phyloP scores from a whole-genome alignment of 345 rosid genomes.

The Viola odorata region DNA sequence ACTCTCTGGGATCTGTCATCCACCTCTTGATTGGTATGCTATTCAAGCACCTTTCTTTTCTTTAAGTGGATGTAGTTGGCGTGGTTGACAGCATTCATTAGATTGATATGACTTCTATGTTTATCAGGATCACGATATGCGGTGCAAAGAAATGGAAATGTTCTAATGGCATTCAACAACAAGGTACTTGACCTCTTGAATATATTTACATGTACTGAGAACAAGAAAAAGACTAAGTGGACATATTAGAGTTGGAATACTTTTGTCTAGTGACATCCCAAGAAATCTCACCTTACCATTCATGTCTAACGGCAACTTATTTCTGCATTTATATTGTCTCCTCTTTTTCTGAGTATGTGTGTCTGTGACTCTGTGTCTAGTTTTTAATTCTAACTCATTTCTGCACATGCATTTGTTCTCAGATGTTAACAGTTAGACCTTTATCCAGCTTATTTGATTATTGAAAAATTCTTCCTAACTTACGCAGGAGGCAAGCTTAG shows the following conservation, averaged over 20 bases:
- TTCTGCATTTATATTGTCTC: too few relatives aligned
- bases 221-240: not conserved
- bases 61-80: not conserved
- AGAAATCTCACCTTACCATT: not conserved
- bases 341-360: too few relatives aligned
- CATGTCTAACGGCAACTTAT: not conserved
- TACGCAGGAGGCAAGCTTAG: constrained; percentile 76
- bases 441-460: not conserved
- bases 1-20: constrained; percentile 89
- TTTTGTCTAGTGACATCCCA: not conserved
- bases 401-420: too few relatives aligned
- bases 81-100: constrained; percentile 21
- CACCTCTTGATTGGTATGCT: constrained; percentile 88
- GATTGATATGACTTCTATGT: constrained; percentile 17
- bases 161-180: constrained; percentile 88
- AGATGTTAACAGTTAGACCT: too few relatives aligned
- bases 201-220: not conserved
- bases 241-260: not conserved
- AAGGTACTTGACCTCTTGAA: constrained; percentile 48
- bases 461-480: not conserved
- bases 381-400: too few relatives aligned
- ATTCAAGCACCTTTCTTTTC: not conserved
- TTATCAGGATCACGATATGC: constrained; percentile 88
- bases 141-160: constrained; percentile 81
- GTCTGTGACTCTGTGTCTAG: too few relatives aligned